These are phyloP conservation scores for Aspergillus sp. DNA, from an alignment of 2,329 filamentous ascomycete species.

Conservation along the genomic window DNA sequence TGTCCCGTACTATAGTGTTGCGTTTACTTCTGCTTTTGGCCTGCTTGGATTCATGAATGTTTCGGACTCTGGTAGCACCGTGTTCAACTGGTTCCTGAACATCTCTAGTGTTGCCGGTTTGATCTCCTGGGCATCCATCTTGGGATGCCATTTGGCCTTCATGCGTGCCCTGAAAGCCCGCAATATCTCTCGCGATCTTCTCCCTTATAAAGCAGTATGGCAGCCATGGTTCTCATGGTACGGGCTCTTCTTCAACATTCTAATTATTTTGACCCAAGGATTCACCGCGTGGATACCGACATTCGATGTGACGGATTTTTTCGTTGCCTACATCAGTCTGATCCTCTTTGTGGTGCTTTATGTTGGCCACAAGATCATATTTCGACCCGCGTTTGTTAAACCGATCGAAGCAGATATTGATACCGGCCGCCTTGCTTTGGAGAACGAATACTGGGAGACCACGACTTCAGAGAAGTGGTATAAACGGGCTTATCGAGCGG, in stretches of 20 bases:
- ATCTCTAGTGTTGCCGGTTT: slow-evolving; percentile 38
- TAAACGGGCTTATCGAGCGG: slow-evolving; percentile 11
- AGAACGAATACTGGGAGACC: slow-evolving; percentile 34
- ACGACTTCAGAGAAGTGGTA: slow-evolving; percentile 19
- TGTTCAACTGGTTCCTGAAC: slow-evolving; percentile 49
- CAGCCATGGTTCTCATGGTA: slow-evolving; percentile 67
- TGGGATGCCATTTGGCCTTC: slow-evolving; percentile 63
- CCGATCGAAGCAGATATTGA: slow-evolving; percentile 44
- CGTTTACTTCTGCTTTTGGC: slow-evolving; percentile 53
- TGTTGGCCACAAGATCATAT: slow-evolving; percentile 58
- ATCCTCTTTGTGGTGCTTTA: slow-evolving; percentile 63
- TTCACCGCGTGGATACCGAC: slow-evolving; percentile 64
- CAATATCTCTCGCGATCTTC: slow-evolving; percentile 55
- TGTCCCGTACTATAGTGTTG: slow-evolving; percentile 47
- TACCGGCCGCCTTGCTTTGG: slow-evolving; percentile 38
- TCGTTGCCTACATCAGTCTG: slow-evolving; percentile 64
- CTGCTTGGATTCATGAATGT: slow-evolving; percentile 70
- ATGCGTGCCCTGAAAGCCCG: slow-evolving; percentile 60
- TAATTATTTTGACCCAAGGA: slow-evolving; percentile 68
- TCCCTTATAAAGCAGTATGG: slow-evolving; percentile 62
- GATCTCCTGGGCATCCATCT: slow-evolving; percentile 39
- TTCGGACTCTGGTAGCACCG: slow-evolving; percentile 60
- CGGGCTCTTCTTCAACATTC: slow-evolving; percentile 63
- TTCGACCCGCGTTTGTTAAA: slow-evolving; percentile 38
- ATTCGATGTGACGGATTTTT: slow-evolving; percentile 63